Evolutionary conservation across 1,139 yeast species (phyloP).

Genomic region (Saccharomycopsis phalli): DNA sequence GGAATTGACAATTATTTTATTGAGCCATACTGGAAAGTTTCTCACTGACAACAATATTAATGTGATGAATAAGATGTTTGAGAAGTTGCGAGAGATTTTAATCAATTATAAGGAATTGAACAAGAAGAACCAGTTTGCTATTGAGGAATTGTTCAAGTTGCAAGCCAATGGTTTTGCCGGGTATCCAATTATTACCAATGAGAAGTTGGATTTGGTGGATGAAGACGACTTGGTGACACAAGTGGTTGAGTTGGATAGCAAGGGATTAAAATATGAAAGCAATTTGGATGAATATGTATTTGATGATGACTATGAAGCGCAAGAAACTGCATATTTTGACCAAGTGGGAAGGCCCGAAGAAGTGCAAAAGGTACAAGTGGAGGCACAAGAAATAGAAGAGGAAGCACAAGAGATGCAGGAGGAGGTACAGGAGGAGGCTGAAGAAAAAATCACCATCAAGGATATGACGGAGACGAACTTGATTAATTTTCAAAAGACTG

Average conservation of each 20-base stretch:
- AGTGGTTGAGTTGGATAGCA: conserved; percentile 45
- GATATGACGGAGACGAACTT: conserved; percentile 68
- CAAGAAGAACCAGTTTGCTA: conserved; percentile 37
- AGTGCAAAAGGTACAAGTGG: conserved; percentile 12
- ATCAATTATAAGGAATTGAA: conserved; percentile 26
- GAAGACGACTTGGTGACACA: conserved; percentile 59
- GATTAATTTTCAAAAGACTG: conserved; percentile 58
- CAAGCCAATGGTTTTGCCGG: conserved; percentile 42
- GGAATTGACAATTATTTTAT: conserved; percentile 37
- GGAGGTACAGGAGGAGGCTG: conserved; percentile 25
- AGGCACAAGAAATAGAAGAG: conserved; percentile 24
- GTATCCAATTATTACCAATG: conserved; percentile 27
- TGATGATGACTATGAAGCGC: conserved; percentile 45
- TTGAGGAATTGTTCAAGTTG: conserved; percentile 45
- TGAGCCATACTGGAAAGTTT: conserved; percentile 38
- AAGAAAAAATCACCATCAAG: conserved; percentile 29
- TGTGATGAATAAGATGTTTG: conserved; percentile 47
- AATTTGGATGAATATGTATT: conserved; percentile 41
- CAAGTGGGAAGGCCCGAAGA: conserved; percentile 19
- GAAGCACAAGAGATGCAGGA: conserved; percentile 24
- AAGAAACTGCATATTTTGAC: conserved; percentile 39
- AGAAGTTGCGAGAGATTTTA: conserved; percentile 49
- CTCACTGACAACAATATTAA: conserved; percentile 34
- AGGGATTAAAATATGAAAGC: conserved; percentile 37
- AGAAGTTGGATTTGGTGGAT: conserved; percentile 51